phyloP scores from a whole-genome alignment of 148 eudicot genomes.

The Rhododendron williamsianum region DNA sequence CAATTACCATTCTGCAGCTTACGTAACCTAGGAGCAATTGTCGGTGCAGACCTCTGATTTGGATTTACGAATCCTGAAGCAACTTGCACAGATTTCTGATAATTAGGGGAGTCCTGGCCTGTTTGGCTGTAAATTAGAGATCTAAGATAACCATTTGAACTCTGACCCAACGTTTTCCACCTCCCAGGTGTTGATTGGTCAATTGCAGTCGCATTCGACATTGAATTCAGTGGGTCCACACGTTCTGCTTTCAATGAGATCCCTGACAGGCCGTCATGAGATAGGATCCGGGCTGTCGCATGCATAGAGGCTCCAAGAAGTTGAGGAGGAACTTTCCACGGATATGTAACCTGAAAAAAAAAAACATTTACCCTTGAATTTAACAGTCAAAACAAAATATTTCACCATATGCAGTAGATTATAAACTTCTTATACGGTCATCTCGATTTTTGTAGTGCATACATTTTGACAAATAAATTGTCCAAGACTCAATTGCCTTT shows the following conservation, averaged over 20 bases:
- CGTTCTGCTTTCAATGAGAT: conserved; percentile 27
- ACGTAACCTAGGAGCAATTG: conserved; percentile 4
- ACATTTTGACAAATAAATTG: neutral
- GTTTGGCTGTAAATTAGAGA: conserved; percentile 19
- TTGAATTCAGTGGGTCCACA: conserved; percentile 44
- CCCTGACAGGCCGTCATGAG: conserved; percentile 66
- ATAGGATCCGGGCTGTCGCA: conserved; percentile 56
- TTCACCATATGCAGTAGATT: neutral
- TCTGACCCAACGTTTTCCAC: conserved; percentile 17
- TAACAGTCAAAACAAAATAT: neutral
- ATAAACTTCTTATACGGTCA: neutral
- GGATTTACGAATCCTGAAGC: neutral
- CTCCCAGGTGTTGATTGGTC: conserved; percentile 22
- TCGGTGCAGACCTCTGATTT: conserved; percentile 5
- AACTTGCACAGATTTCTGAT: conserved; percentile 10
- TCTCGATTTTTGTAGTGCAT: neutral
- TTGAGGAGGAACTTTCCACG: conserved; percentile 55
- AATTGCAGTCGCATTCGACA: conserved; percentile 47
- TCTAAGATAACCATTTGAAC: conserved; percentile 21
- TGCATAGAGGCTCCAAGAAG: conserved; percentile 52
- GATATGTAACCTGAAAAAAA: conserved; percentile 46
- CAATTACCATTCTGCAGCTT: conserved; percentile 26
- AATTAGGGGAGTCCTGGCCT: conserved; percentile 5
- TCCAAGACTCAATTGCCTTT: neutral
- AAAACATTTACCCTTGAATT: conserved; percentile 4